A percentile compares a stretch with the other conserved stretches of the same genome.
Evolutionary conservation across 805 yeast genomes (phyloP).

Genomic region (Zygoascus ofunaensis): DNA sequence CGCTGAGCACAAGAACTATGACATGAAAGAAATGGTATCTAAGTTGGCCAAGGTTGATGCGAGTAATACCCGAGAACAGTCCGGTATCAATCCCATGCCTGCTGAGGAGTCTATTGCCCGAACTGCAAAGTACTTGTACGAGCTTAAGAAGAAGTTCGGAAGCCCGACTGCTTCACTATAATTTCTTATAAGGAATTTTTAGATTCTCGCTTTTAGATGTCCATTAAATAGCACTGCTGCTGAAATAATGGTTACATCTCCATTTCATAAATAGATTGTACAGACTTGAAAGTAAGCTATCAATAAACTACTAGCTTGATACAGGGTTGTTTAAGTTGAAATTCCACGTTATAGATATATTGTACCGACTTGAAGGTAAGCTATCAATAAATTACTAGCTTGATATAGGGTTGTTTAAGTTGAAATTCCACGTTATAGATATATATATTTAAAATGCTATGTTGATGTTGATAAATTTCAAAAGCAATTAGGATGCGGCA

Average conservation of each 20-base stretch:
- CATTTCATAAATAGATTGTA: background rate
- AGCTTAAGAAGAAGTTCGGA: constrained; percentile 7
- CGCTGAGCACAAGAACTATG: constrained; percentile 2
- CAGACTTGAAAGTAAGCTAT: background rate
- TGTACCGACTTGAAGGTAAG: background rate
- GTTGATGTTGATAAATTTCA: too few relatives aligned
- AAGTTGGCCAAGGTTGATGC: constrained; percentile 4
- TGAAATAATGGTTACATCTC: background rate
- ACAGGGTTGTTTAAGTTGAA: background rate
- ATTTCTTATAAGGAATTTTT: background rate
- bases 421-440: too few relatives aligned
- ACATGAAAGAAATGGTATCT: background rate
- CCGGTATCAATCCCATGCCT: constrained; percentile 8
- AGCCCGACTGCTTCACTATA: background rate
- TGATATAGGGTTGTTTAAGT: background rate
- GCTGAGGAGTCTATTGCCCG: constrained; percentile 9
- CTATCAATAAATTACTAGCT: background rate
- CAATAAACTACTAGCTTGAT: background rate
- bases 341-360: background rate
- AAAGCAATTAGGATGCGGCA: too few relatives aligned
- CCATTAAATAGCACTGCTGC: background rate
- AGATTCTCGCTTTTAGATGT: background rate
- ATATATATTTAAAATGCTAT: too few relatives aligned
- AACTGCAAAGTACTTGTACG: constrained; percentile 6
- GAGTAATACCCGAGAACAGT: constrained; percentile 6